Evolutionary conservation across 768 basidiomycete species (phyloP).

Genomic region (Hygrocybe coccinea): DNA sequence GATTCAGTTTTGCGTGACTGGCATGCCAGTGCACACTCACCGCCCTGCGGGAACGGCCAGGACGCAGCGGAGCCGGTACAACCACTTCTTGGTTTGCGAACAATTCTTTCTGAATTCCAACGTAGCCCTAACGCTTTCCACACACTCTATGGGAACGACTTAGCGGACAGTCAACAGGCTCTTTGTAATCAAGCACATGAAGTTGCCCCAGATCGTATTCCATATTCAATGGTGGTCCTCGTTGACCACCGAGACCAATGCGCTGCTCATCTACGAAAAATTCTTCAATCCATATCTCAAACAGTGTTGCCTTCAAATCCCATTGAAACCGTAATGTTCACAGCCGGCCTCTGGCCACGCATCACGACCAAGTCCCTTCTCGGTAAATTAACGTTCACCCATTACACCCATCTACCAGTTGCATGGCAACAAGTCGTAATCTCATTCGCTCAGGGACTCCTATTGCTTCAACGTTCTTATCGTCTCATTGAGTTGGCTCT

Average conservation of each 20-base stretch:
- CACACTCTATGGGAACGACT: conserved; percentile 10
- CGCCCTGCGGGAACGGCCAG: neutral
- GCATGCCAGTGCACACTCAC: neutral
- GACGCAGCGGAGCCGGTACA: neutral
- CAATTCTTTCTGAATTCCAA: conserved; percentile 16
- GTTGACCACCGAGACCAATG: neutral
- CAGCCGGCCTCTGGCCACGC: conserved; percentile 35
- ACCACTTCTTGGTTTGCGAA: neutral
- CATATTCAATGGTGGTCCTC: neutral
- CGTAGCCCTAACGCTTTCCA: conserved; percentile 14
- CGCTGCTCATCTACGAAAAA: neutral
- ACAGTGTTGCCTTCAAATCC: conserved; percentile 2
- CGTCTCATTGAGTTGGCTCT: conserved; percentile 27
- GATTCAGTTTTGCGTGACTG: conserved; percentile 2
- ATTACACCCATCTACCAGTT: conserved; percentile 9
- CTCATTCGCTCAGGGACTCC: conserved; percentile 23
- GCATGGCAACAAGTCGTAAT: conserved; percentile 31
- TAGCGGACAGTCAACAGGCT: conserved; percentile 9
- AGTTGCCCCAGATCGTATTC: neutral
- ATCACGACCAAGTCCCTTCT: conserved; percentile 31
- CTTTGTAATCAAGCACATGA: conserved; percentile 2
- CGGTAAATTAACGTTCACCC: conserved; percentile 24
- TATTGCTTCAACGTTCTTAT: conserved; percentile 35
- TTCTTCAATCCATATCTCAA: neutral
- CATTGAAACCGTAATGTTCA: conserved; percentile 10